These are phyloP conservation scores for Trifolium pratense DNA, from an alignment of 306 rosid genomes.

Conservation along the genomic window DNA sequence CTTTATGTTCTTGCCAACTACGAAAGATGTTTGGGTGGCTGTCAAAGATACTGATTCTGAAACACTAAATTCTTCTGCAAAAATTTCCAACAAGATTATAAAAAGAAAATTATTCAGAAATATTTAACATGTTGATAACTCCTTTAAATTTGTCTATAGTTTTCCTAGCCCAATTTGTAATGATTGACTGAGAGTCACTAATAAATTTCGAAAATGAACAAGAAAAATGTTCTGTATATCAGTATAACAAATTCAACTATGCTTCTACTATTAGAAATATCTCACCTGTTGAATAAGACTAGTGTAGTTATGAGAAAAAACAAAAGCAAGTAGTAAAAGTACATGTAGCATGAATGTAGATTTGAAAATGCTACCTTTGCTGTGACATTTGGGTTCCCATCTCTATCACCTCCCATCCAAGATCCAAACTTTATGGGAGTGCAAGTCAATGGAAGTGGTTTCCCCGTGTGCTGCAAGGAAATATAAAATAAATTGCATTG, in stretches of 20 bases:
- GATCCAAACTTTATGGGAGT: constrained; percentile 94
- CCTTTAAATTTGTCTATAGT: not conserved
- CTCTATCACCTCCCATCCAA: constrained; percentile 99
- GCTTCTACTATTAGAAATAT: constrained; percentile 17
- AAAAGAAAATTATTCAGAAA: constrained; percentile 18
- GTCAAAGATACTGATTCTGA: too few relatives aligned
- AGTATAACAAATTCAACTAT: constrained; percentile 3
- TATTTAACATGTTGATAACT: not conserved
- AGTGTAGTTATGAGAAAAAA: constrained; percentile 20
- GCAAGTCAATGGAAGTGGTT: constrained; percentile 88
- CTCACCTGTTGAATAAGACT: constrained; percentile 19
- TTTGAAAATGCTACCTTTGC: constrained; percentile 63
- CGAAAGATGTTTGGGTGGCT: too few relatives aligned
- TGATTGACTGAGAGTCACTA: too few relatives aligned
- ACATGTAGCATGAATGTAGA: constrained; percentile 7
- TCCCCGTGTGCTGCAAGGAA: constrained; percentile 78
- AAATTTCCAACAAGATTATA: constrained; percentile 8
- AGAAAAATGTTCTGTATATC: constrained; percentile 9
- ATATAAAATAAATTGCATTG: not conserved
- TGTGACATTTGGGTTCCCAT: constrained; percentile 96
- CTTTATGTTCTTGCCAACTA: too few relatives aligned
- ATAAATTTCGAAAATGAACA: constrained; percentile 8
- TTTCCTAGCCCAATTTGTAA: not conserved
- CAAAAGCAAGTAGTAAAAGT: constrained; percentile 11
- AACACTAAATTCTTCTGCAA: too few relatives aligned